Evolutionary conservation across 164 flowering plant genomes (phyloP).

Genomic region (Stephania yunnanensis): DNA sequence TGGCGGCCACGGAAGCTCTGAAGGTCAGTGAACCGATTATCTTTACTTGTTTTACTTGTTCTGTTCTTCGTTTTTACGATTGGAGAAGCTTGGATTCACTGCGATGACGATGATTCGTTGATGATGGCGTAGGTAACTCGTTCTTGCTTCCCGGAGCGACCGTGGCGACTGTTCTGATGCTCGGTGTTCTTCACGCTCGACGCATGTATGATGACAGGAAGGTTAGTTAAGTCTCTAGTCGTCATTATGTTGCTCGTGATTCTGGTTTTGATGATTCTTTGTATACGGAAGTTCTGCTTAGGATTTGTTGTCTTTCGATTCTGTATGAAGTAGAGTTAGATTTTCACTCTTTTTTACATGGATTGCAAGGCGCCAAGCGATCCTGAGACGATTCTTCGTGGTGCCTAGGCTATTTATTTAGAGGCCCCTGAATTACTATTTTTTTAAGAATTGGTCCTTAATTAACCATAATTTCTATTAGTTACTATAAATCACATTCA

Average conservation of each 20-base stretch:
- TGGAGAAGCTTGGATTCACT: not conserved
- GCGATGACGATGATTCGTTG: not conserved
- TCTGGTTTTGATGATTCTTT: not conserved
- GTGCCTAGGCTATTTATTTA: too few relatives aligned
- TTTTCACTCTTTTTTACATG: too few relatives aligned
- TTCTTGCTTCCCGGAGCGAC: slow-evolving; percentile 89
- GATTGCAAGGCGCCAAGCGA: too few relatives aligned
- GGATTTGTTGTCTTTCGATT: too few relatives aligned
- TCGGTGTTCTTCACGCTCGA: slow-evolving; percentile 88
- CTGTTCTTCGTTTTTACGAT: not conserved
- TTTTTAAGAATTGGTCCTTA: too few relatives aligned
- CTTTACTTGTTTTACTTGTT: not conserved
- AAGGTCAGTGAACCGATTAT: slow-evolving; percentile 23
- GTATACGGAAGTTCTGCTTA: not conserved
- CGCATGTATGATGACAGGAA: slow-evolving; percentile 79
- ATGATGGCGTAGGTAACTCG: slow-evolving; percentile 38
- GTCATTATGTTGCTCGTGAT: not conserved
- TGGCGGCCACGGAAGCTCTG: slow-evolving; percentile 40
- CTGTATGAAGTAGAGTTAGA: too few relatives aligned
- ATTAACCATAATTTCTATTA: too few relatives aligned
- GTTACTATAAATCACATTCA: too few relatives aligned
- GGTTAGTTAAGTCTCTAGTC: slow-evolving; percentile 26
- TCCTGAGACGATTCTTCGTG: too few relatives aligned
- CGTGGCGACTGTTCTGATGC: slow-evolving; percentile 86
- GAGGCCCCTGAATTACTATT: too few relatives aligned